Conservation (phyloP, 306 rosid species). For the Prunus mongolica region DNA sequence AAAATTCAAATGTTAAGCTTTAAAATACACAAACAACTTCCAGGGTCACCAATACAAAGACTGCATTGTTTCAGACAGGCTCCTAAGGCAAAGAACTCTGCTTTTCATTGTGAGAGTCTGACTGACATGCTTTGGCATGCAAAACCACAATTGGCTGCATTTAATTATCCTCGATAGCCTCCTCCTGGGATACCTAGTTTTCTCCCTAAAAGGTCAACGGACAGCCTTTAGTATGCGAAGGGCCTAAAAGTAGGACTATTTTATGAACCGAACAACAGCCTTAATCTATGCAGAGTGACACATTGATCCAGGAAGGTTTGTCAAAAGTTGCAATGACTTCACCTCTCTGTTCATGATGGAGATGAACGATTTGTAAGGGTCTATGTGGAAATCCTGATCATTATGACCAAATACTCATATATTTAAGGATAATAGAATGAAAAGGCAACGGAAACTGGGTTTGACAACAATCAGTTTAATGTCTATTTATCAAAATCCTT, state of each 20-base stretch:
- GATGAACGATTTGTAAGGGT: not conserved
- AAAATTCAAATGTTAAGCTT: constrained; percentile 21
- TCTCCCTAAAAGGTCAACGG: too few relatives aligned
- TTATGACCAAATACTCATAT: not conserved
- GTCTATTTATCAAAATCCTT: not conserved
- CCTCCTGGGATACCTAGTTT: too few relatives aligned
- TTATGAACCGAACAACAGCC: not conserved
- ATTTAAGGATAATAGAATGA: not conserved
- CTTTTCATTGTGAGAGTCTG: not conserved
- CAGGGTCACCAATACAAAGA: not conserved
- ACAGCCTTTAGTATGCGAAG: too few relatives aligned
- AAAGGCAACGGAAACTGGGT: not conserved
- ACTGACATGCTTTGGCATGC: not conserved
- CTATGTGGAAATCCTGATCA: not conserved
- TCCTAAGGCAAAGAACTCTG: not conserved
- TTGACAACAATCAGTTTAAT: not conserved
- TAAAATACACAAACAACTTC: constrained; percentile 3
- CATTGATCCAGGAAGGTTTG: not conserved
- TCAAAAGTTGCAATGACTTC: not conserved
- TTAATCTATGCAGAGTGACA: not conserved
- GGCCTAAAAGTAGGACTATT: too few relatives aligned
- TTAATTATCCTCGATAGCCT: too few relatives aligned
- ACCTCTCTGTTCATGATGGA: not conserved
- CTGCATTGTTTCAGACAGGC: not conserved
- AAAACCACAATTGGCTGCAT: not conserved